phyloP scores from a whole-genome alignment of 257 asterid genomes.

The Anisodus acutangulus region DNA sequence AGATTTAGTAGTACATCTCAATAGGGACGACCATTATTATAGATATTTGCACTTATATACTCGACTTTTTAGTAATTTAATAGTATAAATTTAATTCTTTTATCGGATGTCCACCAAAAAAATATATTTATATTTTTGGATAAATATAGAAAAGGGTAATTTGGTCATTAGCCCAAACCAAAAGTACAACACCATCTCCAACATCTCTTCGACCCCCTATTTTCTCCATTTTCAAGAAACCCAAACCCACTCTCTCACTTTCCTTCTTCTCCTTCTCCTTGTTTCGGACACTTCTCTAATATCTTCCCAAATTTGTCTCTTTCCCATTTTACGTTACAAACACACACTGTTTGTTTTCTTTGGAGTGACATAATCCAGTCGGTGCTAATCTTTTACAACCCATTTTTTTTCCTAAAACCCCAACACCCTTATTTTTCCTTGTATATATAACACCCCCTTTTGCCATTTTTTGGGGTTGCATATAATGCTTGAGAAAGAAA shows the following conservation, averaged over 20 bases:
- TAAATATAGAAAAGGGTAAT: background rate
- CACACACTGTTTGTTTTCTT: background rate
- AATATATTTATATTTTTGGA: too few species aligned
- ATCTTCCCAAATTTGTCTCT: conserved; percentile 11
- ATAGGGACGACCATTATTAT: too few species aligned
- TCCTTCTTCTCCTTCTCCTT: background rate
- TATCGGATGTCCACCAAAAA: too few species aligned
- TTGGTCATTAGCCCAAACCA: conserved; percentile 5
- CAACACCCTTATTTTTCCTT: background rate
- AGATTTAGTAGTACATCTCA: too few species aligned
- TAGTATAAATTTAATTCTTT: too few species aligned
- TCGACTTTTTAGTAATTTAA: too few species aligned
- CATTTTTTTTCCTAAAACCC: background rate
- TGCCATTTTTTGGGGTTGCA: background rate
- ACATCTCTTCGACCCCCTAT: background rate
- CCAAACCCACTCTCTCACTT: background rate
- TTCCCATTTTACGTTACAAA: conserved; percentile 22
- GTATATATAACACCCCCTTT: background rate
- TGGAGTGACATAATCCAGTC: conserved; percentile 29
- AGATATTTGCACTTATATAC: too few species aligned
- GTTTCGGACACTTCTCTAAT: background rate
- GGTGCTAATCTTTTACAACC: conserved; percentile 23
- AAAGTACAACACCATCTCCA: conserved; percentile 1
- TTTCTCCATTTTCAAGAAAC: conserved; percentile 31
- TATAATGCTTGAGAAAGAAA: conserved; percentile 31